Evolutionary conservation across 2,329 filamentous ascomycete species (phyloP), one percentile per base, ranked within the genome.

Genomic region (Aspergillus aculeatinus): DNA sequence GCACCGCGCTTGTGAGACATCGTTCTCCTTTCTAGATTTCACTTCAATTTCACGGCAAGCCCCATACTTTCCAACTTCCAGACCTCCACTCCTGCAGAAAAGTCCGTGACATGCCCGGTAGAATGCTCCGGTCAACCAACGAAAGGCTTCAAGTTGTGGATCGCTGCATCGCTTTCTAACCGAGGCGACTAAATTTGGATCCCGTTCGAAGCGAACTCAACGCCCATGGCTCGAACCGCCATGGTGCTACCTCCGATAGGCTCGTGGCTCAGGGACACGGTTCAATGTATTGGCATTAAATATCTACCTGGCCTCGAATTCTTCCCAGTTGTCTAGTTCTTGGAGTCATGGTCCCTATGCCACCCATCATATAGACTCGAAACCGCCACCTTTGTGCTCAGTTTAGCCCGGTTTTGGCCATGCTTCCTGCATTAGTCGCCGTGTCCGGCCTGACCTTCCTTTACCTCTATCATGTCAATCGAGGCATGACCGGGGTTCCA

Each of bases 401-500:
- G 14, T 44, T 5, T 44, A 27, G 39, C 23, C 29, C n/a, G 14
- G 19, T 2, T 19, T 53, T 23, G 14, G 14, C 33, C 51, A 66
- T 67, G 65, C 23, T 61, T 14, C 51, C 35, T 25, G 57, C 60
- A 52, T 51, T 70, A 51, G 55, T 70, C 14, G 27, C 52, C 48
- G 52, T 65, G 10, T 51, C 65, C 7, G 65, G 62, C n/a, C 51
- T 70, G 27, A 61, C 53, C 25, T 51, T 58, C 19, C 60, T 71
- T 31, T 74, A 73, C 31, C 62, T 74, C 33, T 68, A 63, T 56
- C 72, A 69, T 66, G 68, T 74, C 48, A 73, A 74, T 47, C 57
- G 60, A 25, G 67, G 60, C 19, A 71, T 74, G 68, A 65, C 59
- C 9, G 16, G 42, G 19, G 62, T 68, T 3, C 71, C 72, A 7